Conservation (phyloP, 176 grass and related monocot genomes). For the Lolium rigidum region DNA sequence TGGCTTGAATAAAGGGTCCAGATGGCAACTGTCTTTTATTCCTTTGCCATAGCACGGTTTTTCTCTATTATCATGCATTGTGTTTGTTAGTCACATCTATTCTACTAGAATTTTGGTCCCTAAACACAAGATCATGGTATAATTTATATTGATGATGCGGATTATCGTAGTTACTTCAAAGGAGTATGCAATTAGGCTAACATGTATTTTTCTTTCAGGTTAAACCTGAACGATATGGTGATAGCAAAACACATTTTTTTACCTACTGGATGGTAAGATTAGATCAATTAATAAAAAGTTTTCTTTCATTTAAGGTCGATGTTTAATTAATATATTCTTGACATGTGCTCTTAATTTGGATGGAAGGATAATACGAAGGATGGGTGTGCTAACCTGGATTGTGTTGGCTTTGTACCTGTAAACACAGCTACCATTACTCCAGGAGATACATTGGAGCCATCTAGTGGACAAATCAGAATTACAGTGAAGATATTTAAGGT, state of each 20-base stretch:
- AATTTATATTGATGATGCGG: background rate
- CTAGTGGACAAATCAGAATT: background rate
- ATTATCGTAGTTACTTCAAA: background rate
- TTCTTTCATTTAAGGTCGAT: background rate
- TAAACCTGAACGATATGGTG: background rate
- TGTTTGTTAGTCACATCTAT: background rate
- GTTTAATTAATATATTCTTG: background rate
- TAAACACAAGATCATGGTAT: background rate
- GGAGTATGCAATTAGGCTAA: background rate
- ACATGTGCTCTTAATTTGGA: background rate
- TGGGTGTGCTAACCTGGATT: background rate
- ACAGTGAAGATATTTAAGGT: slow-evolving; percentile 36
- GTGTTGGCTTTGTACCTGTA: slow-evolving; percentile 23
- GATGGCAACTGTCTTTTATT: too few species aligned
- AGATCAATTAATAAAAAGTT: background rate
- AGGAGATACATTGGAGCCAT: background rate
- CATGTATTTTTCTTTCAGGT: background rate
- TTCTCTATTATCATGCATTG: too few species aligned
- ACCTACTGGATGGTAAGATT: background rate
- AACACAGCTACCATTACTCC: slow-evolving; percentile 21
- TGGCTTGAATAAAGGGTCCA: too few species aligned
- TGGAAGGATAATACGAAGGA: background rate
- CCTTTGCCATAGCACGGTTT: too few species aligned
- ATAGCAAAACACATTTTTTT: slow-evolving; percentile 28
- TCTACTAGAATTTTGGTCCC: too few species aligned